These are phyloP conservation scores for Saksenaea vasiformis DNA, from an alignment of 371 early-diverging fungal genomes.

Conservation along the genomic window DNA sequence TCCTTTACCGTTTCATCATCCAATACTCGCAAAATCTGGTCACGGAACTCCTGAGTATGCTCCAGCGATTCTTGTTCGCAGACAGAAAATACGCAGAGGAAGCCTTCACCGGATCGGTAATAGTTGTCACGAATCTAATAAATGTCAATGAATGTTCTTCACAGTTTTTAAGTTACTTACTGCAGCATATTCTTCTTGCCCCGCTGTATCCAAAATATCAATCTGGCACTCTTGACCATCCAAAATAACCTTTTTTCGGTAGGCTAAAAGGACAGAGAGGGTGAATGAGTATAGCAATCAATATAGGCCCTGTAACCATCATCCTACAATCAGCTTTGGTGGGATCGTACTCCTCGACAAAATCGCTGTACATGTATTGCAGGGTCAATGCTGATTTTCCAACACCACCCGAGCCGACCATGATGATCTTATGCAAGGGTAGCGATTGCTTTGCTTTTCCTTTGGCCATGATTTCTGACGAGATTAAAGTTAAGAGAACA, in stretches of 20 bases:
- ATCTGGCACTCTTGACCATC: conserved; percentile 81
- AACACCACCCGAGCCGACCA: conserved; percentile 94
- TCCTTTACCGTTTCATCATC: conserved; percentile 75
- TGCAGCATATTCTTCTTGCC: conserved; percentile 89
- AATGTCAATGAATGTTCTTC: not conserved
- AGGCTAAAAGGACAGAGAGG: conserved; percentile 35
- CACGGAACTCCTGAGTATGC: conserved; percentile 85
- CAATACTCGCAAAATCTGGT: conserved; percentile 86
- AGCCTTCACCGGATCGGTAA: conserved; percentile 90
- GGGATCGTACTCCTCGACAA: conserved; percentile 94
- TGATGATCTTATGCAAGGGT: conserved; percentile 87
- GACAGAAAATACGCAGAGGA: conserved; percentile 86
- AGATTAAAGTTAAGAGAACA: not conserved
- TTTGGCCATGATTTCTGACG: conserved; percentile 19
- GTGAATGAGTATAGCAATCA: not conserved
- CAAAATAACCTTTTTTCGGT: conserved; percentile 70
- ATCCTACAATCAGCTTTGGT: conserved; percentile 86
- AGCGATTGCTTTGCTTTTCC: conserved; percentile 63
- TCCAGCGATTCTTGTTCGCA: conserved; percentile 81
- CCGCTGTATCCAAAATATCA: conserved; percentile 94
- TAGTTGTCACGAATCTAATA: conserved; percentile 88
- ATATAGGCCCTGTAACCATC: not conserved
- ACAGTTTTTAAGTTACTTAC: conserved; percentile 44
- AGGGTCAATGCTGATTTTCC: conserved; percentile 93
- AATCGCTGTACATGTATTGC: conserved; percentile 93